Base-by-base conservation (phyloP, 2,329 filamentous ascomycete genomes). In the Aschersonia sp. region DNA sequence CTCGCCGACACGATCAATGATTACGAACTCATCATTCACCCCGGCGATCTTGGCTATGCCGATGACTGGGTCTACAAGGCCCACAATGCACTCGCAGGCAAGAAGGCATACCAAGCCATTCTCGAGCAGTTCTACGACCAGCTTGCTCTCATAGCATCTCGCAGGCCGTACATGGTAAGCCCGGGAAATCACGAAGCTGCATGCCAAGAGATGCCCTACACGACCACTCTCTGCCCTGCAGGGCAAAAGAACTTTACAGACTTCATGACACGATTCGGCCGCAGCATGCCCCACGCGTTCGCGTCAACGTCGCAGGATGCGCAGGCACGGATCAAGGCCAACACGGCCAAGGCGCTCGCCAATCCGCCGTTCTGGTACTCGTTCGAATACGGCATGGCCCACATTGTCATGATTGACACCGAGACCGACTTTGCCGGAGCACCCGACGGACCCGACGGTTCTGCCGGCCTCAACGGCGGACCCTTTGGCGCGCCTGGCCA, bases 171-270 rank as follows among this genome's bases (percentile, higher is more conserved):
- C 64, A 58, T 59, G 55, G 56, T 52, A 32, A 56, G 55, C 43
- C 57, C 57, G 0, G 77, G 77, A 0, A 81, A 80, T 58, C 76
- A 81, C 57, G 77, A 80, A 56, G 74, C 76, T 1, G 61, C 64
- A 42, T 79, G 76, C 55, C 55, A 64, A 49, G 69, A 73, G 55
- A 55, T 72, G 8, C 59, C 62, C 1, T 55, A 58, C 47, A 59
- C 59, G 9, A 58, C 57, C 5, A 54, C 54, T 6, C 53, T 69
- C 2, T 76, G 73, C 52, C 68, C 69, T 0, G 59, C 64, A 2
- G 76, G 76, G 5, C 76, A 80, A 56, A 70, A 65, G 52, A 80
- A 80, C 59, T 80, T 79, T 57, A 79, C 74, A 4, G 76, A 77
- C 50, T 79, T 74, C 59, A 67, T 72, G 64, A 71, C 69, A 51